Percentiles rank a stretch among this genome's conserved stretches.
Evolutionary conservation across 176 grass and related monocot species (phyloP).

Genomic region (Phragmites australis): DNA sequence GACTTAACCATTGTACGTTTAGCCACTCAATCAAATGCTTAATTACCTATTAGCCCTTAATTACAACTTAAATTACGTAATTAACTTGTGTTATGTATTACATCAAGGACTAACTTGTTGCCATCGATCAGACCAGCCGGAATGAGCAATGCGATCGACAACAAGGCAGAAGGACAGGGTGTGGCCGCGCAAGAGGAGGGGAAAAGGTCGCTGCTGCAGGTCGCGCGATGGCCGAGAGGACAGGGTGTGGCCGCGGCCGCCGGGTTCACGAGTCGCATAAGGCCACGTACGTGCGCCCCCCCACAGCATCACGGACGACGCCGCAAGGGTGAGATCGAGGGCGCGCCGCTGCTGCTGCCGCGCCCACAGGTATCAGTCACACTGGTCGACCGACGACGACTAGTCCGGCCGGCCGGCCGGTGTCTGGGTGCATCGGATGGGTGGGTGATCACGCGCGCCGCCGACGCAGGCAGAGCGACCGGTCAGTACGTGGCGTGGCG

Average conservation of each 20-base stretch:
- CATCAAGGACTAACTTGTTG: no score
- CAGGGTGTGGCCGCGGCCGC: conserved; percentile 6
- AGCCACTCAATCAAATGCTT: no score
- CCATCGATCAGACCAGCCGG: no score
- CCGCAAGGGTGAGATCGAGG: neutral
- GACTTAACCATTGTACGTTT: no score
- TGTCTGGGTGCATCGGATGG: neutral
- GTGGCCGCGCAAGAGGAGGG: no score
- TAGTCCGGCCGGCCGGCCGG: neutral
- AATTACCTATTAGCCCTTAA: no score
- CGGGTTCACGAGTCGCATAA: conserved; percentile 54
- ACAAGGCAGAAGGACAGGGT: neutral
- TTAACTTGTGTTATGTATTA: no score
- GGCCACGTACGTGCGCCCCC: neutral
- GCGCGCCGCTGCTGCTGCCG: no score
- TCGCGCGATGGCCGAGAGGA: neutral
- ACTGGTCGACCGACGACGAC: neutral
- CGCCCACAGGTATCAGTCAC: no score
- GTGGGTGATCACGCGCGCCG: neutral
- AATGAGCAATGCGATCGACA: conserved; percentile 5
- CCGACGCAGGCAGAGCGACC: neutral
- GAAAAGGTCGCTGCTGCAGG: neutral
- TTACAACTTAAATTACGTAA: no score
- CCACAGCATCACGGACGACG: conserved; percentile 24
- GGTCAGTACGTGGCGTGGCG: no score